These are phyloP conservation scores for Bryum argenteum DNA, from an alignment of 225 moss, liverwort and hornwort genomes.

Conservation along the genomic window DNA sequence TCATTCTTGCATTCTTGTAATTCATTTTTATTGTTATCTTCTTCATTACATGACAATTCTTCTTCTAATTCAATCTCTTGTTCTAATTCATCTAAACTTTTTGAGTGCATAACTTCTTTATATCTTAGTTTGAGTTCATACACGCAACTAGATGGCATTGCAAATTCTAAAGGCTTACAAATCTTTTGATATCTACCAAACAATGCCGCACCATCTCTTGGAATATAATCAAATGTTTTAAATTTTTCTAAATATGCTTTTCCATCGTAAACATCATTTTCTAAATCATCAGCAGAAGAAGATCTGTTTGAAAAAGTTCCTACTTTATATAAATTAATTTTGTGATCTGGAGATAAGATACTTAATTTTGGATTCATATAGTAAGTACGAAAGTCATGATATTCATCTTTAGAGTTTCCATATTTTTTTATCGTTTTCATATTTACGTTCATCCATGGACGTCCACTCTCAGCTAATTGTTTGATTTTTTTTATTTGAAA, in stretches of 20 bases:
- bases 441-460: background rate
- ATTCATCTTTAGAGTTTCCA: background rate
- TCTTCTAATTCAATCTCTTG: background rate
- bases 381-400: slow-evolving; percentile 3
- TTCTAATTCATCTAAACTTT: background rate
- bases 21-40: background rate
- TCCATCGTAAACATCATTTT: slow-evolving; percentile 14
- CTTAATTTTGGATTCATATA: slow-evolving; percentile 6
- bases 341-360: slow-evolving; percentile 8
- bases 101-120: background rate
- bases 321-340: slow-evolving; percentile 31
- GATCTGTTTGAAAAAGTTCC: slow-evolving; percentile 25
- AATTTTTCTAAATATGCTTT: slow-evolving; percentile 30
- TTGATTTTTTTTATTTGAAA: slow-evolving; percentile 31
- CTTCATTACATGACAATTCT: background rate
- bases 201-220: background rate
- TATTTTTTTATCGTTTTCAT: background rate
- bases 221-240: background rate
- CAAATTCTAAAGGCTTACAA: slow-evolving; percentile 25
- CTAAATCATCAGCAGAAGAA: background rate
- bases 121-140: background rate
- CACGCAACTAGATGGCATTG: background rate
- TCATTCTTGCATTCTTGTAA: background rate
- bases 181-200: background rate
- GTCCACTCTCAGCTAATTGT: slow-evolving; percentile 13